Evolutionary conservation across 768 basidiomycete species (phyloP), one percentile per base, ranked within the genome.

Genomic region (Paxillus rubicundulus): DNA sequence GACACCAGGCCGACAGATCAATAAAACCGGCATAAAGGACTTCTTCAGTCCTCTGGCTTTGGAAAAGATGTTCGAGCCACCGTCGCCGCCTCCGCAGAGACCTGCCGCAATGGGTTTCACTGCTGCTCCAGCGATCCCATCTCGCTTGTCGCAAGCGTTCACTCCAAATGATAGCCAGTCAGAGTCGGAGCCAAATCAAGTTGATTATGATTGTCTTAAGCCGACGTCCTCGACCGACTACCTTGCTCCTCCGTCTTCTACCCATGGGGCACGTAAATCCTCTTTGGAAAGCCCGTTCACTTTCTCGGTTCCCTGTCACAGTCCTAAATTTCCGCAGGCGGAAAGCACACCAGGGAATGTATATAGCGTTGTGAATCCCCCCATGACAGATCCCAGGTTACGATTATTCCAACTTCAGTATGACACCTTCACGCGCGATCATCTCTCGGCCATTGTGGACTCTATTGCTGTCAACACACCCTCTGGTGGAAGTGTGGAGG

Each of bases 371-470:
- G 57, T 52, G 28, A 70, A 64, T 47, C 61, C 63, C 24, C 76
- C 77, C 18, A 59, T 65, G 24, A 87, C 85, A 24, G 89, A 92
- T 63, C 84, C 89, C 2, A 84, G 85, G 27, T 80, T 93, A 10
- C 85, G 87, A 12, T 78, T 98, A 34, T 98, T 98, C 72, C 89
- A 93, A 63, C 89, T 94, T 47, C 86, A 92, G 58, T 98, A 98
- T 64, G 96, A 99, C 68, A 98, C 96, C 0, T 95, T 90, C 64
- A 99, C 96, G 1, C 83, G 93, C 40, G 90, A 96, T 18, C 92
- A 97, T 65, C 82, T 98, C 39, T 92, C 92, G 2, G 92, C 90
- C 0, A 82, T 98, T 72, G 93, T 96, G 2, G 95, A 97, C 59
- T 91, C 92, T 2, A 95, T 98, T 54, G 93, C 92, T n/a, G 74